Evolutionary conservation across 2,329 filamentous ascomycete genomes (phyloP).

Genomic region (Fusarium longipes): DNA sequence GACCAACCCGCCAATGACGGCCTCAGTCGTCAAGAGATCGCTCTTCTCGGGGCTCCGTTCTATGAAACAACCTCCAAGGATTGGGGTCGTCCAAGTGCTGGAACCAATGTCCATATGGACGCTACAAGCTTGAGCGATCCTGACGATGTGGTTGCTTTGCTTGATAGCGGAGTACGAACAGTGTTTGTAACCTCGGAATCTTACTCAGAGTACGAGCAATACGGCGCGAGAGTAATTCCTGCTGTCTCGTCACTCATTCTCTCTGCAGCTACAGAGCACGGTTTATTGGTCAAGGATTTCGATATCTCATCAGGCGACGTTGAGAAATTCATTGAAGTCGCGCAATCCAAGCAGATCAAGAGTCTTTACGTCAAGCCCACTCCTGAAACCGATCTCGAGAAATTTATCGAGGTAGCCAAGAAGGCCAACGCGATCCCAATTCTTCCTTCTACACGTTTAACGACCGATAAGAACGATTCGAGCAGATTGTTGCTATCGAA

Average conservation of each 20-base stretch:
- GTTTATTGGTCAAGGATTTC: slow-evolving; percentile 65
- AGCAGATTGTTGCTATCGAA: slow-evolving; percentile 70
- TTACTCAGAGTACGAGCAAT: slow-evolving; percentile 67
- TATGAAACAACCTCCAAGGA: slow-evolving; percentile 63
- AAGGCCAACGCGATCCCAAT: slow-evolving; percentile 74
- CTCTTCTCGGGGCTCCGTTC: slow-evolving; percentile 69
- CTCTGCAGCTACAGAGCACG: slow-evolving; percentile 59
- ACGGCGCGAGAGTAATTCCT: slow-evolving; percentile 67
- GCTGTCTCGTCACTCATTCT: slow-evolving; percentile 60
- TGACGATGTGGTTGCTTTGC: slow-evolving; percentile 80
- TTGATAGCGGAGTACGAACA: slow-evolving; percentile 86
- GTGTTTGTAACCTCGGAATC: slow-evolving; percentile 83
- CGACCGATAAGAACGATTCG: slow-evolving; percentile 71
- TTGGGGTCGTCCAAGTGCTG: slow-evolving; percentile 61
- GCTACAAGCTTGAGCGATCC: slow-evolving; percentile 74
- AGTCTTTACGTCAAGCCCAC: slow-evolving; percentile 64
- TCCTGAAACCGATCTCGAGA: slow-evolving; percentile 58
- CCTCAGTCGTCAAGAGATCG: slow-evolving; percentile 67
- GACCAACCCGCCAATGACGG: slow-evolving; percentile 62
- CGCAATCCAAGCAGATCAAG: slow-evolving; percentile 59
- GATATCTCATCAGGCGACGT: slow-evolving; percentile 58
- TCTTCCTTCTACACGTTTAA: slow-evolving; percentile 76
- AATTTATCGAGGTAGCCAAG: slow-evolving; percentile 60
- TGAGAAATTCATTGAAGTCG: slow-evolving; percentile 58
- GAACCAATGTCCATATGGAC: slow-evolving; percentile 78